phyloP scores from a whole-genome alignment of 768 basidiomycete species.

The Leccinellum albellum region DNA sequence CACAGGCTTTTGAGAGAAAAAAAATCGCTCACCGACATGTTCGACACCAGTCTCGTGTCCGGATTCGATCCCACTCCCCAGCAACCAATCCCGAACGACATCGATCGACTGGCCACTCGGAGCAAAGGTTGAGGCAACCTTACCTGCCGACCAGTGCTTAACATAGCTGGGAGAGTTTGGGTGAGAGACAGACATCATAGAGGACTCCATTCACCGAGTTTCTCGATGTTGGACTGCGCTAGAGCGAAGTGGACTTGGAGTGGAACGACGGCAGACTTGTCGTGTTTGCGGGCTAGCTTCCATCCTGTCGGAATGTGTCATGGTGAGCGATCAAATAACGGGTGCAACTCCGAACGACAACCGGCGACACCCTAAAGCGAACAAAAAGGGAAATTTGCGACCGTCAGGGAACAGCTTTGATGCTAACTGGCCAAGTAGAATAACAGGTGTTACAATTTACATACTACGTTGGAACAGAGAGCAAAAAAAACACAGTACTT shows the following conservation, averaged over 20 bases:
- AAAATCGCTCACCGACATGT: conserved; percentile 33
- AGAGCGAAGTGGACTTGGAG: conserved; percentile 48
- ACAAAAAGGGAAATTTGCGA: too few relatives aligned
- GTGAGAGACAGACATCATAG: conserved; percentile 40
- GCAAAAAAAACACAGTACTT: too few relatives aligned
- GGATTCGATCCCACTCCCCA: conserved; percentile 32
- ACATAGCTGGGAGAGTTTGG: conserved; percentile 44
- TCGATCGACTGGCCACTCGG: conserved; percentile 36
- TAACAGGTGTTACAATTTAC: too few relatives aligned
- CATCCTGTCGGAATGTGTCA: conserved; percentile 40
- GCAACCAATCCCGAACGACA: conserved; percentile 40
- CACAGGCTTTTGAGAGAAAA: neutral
- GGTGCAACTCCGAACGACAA: conserved; percentile 16
- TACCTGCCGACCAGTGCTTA: conserved; percentile 40
- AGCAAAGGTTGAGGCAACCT: conserved; percentile 40
- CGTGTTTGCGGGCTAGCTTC: conserved; percentile 28
- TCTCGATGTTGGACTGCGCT: conserved; percentile 38
- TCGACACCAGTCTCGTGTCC: conserved; percentile 35
- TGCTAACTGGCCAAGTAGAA: too few relatives aligned
- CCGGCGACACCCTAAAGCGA: too few relatives aligned
- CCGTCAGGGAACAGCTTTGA: too few relatives aligned
- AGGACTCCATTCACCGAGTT: conserved; percentile 40
- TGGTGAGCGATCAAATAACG: too few relatives aligned
- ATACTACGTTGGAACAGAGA: too few relatives aligned
- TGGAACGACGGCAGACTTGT: conserved; percentile 34